Percentiles rank a stretch among this genome's conserved stretches.
phyloP scores from a whole-genome alignment of 495 filamentous ascomycete species.

The Aspergillus mulundensis region DNA sequence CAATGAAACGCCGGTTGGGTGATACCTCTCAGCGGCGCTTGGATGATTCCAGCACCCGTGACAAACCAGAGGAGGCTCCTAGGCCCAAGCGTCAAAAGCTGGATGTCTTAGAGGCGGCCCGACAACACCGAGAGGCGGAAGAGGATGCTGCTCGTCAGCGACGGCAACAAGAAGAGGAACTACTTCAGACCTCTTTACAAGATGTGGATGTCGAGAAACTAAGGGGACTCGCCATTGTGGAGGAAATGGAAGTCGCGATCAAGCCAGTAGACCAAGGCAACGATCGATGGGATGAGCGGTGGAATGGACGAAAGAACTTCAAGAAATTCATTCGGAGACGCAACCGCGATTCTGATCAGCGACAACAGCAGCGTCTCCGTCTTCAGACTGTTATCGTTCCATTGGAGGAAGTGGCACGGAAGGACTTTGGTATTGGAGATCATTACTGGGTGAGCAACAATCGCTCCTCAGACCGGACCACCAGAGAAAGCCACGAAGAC shows the following conservation, averaged over 20 bases:
- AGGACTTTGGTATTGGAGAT: slow-evolving; percentile 80
- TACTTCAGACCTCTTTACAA: slow-evolving; percentile 46
- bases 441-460: slow-evolving; percentile 62
- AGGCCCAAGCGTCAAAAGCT: slow-evolving; percentile 53
- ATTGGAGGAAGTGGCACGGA: slow-evolving; percentile 73
- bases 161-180: slow-evolving; percentile 52
- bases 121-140: slow-evolving; percentile 63
- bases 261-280: slow-evolving; percentile 32
- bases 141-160: slow-evolving; percentile 48
- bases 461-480: slow-evolving; percentile 22
- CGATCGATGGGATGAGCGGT: slow-evolving; percentile 77
- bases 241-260: slow-evolving; percentile 65
- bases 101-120: slow-evolving; percentile 65
- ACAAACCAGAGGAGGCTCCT: slow-evolving; percentile 21
- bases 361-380: slow-evolving; percentile 41
- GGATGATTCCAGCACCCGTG: slow-evolving; percentile 8
- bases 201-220: slow-evolving; percentile 68
- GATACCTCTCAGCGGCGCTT: slow-evolving; percentile 23
- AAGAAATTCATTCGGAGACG: slow-evolving; percentile 77
- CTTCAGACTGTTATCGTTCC: slow-evolving; percentile 66
- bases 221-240: slow-evolving; percentile 70
- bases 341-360: slow-evolving; percentile 27
- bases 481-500: slow-evolving; percentile 15
- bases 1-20: slow-evolving; percentile 61
- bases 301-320: slow-evolving; percentile 97